A percentile compares a stretch with the other conserved stretches of the same genome.
phyloP scores from a whole-genome alignment of 2,329 filamentous ascomycete species.

The Beauveria caledonica region DNA sequence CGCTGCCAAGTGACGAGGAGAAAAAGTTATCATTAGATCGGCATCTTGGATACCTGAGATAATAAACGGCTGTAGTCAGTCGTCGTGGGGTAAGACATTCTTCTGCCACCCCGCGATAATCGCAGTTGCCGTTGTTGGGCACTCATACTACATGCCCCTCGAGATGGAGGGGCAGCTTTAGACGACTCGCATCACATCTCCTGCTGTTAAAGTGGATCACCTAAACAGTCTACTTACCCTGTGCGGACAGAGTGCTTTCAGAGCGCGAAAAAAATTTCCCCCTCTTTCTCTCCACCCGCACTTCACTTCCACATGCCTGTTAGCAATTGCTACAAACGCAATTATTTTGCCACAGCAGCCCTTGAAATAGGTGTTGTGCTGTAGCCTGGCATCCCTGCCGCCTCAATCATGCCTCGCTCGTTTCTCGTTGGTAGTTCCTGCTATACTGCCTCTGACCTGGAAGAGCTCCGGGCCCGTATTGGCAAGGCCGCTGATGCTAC shows the following conservation, averaged over 20 bases:
- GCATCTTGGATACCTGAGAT: too few species aligned
- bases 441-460: conserved; percentile 37
- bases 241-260: too few species aligned
- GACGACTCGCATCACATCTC: background rate
- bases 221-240: too few species aligned
- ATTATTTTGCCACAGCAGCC: conserved; percentile 3
- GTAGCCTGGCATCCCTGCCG: conserved; percentile 7
- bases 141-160: too few species aligned
- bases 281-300: too few species aligned
- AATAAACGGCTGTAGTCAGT: background rate
- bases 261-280: too few species aligned
- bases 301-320: too few species aligned
- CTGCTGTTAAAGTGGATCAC: too few species aligned
- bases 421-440: conserved; percentile 37
- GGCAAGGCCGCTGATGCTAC: conserved; percentile 34
- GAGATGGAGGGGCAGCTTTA: background rate
- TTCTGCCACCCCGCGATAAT: conserved; percentile 10
- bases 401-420: conserved; percentile 25
- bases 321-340: too few species aligned
- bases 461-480: conserved; percentile 37
- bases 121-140: background rate
- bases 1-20: background rate
- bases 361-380: conserved; percentile 7
- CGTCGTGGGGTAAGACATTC: background rate
- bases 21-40: background rate